Percentiles rank a stretch among this genome's conserved stretches.
Conservation (phyloP, 805 yeast species). For the Kodamaea kaohsiungensis region DNA sequence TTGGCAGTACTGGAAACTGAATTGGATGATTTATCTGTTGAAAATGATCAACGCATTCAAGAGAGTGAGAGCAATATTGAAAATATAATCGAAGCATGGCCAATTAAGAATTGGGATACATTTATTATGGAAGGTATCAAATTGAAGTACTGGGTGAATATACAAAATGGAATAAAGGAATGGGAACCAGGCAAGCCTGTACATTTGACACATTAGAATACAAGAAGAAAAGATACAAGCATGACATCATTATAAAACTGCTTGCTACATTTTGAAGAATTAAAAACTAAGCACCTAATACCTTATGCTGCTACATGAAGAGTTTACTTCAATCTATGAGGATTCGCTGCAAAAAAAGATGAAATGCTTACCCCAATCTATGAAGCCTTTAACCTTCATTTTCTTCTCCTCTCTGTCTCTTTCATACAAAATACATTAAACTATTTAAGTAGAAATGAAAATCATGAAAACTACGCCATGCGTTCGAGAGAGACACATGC, state of each 20-base stretch:
- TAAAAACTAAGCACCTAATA: too few relatives aligned
- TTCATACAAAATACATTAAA: background rate
- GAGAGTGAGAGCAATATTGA: conserved; percentile 47
- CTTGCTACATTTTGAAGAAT: too few relatives aligned
- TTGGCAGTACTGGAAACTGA: conserved; percentile 62
- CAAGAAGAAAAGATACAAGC: too few relatives aligned
- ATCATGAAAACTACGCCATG: background rate
- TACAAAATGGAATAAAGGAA: conserved; percentile 69
- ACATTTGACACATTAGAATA: conserved; percentile 58
- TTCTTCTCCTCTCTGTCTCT: too few relatives aligned
- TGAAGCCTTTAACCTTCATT: too few relatives aligned
- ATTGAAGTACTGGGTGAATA: conserved; percentile 82
- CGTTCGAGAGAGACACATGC: background rate
- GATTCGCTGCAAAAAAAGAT: too few relatives aligned
- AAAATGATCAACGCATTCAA: conserved; percentile 58
- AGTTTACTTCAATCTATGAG: too few relatives aligned
- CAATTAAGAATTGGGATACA: conserved; percentile 46
- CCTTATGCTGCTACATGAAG: too few relatives aligned
- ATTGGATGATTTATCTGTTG: conserved; percentile 48
- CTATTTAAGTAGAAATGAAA: background rate
- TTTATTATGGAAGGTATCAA: conserved; percentile 69
- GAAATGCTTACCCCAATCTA: too few relatives aligned
- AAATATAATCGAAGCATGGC: conserved; percentile 42
- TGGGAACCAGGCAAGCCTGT: conserved; percentile 76
- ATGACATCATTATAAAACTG: too few relatives aligned